Percentiles rank a stretch among this genome's conserved stretches.
These are phyloP conservation scores for Hortiboletus flavorubellus DNA, from an alignment of 768 basidiomycete species.

Conservation along the genomic window DNA sequence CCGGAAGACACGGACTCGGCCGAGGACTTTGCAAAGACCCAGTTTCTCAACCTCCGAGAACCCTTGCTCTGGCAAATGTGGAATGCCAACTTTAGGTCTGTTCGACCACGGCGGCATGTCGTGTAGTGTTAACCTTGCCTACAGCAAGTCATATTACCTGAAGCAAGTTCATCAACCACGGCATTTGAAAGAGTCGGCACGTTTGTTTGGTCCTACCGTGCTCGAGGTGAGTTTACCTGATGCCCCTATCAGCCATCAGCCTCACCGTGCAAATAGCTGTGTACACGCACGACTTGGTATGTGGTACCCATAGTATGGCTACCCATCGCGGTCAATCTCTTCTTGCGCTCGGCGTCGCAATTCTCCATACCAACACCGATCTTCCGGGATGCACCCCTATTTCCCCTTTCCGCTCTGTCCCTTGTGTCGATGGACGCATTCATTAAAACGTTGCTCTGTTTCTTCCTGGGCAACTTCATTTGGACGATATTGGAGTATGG, in stretches of 20 bases:
- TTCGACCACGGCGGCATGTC: not conserved
- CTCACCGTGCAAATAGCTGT: constrained; percentile 44
- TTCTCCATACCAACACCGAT: constrained; percentile 69
- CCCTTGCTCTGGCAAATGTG: constrained; percentile 87
- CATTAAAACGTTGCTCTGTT: constrained; percentile 59
- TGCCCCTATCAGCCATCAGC: not conserved
- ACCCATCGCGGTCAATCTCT: constrained; percentile 79
- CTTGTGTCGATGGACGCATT: constrained; percentile 50
- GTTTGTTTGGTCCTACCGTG: constrained; percentile 77
- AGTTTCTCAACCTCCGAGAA: constrained; percentile 86
- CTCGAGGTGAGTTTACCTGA: constrained; percentile 60
- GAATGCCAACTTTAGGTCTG: constrained; percentile 78
- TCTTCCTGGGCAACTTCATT: constrained; percentile 79
- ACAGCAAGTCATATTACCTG: constrained; percentile 90
- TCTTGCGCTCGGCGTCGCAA: constrained; percentile 77
- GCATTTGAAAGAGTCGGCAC: constrained; percentile 77
- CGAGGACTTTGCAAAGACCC: constrained; percentile 82
- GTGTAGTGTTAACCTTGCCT: constrained; percentile 3
- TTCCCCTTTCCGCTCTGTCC: constrained; percentile 49
- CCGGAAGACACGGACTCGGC: constrained; percentile 84
- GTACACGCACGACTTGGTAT: constrained; percentile 90
- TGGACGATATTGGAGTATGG: constrained; percentile 95
- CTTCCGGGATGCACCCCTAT: constrained; percentile 53
- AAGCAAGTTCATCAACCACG: constrained; percentile 97
- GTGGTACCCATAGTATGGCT: constrained; percentile 90